Evolutionary conservation across 345 rosid genomes (phyloP), one percentile per base, ranked within the genome.

Genomic region (Bruguiera sexangula): DNA sequence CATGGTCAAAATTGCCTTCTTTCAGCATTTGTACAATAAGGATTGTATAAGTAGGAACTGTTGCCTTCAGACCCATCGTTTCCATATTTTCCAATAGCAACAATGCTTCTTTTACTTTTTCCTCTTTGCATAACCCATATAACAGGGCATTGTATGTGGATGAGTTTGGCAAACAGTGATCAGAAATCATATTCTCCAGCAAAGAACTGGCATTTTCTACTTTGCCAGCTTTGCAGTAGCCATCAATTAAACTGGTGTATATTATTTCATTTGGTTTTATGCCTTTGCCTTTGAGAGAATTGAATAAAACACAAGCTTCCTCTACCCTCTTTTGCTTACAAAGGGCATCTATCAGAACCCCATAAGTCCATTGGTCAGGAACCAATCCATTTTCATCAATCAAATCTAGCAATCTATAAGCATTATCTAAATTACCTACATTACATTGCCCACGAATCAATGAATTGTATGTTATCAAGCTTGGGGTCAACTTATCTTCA

Each of bases 221-320:
- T 73, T 79, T 82, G 72, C 85, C 90, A 36, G 81, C 80, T 81
- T 89, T 91, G 82, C 98, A 88, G 72, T 78, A 86, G 20, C 95
- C 95, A 83, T 93, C 96, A 77, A 93, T 88, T 78, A 93, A 60
- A 63, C 96, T 80, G 53, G 98, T 89, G 82, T 83, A 91, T 54
- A 93, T 87, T 60, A 93, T 87, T 73, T 86, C 97, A 80, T 89
- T 88, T 57, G 89, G 85, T 53, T 75, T 75, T 51, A 91, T 71
- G 54, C 92, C 90, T 82, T 85, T 84, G 63, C 75, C 85, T 77
- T 86, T 79, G 57, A 93, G 89, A 76, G 94, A 86, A 80, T 85
- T 85, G 67, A 93, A 89, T 48, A 93, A 29, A 39, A 18, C 59
- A 71, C 69, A 62, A 53, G 97, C 98, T 84, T 93, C 96, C 50